Evolutionary conservation across 129 eudicot species (phyloP), one percentile per base, ranked within the genome.

Genomic region (Helichrysum umbraculigerum): DNA sequence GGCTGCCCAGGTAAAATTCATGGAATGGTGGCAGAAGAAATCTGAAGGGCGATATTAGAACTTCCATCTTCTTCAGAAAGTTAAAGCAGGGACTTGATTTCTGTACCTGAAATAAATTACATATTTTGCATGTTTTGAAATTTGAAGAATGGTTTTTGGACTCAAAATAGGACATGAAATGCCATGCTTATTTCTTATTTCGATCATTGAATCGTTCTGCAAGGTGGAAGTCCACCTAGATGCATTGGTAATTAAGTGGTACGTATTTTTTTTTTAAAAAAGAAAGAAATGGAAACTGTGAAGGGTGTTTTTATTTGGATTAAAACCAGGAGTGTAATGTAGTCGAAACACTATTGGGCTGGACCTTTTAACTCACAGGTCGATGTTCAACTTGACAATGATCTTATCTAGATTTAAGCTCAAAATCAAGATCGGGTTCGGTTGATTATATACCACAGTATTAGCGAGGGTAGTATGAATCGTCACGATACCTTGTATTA

Each of bases 11-110:
- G 84, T 81, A 22, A 92, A 92, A 83, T 92, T 90, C 81, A 50
- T 82, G 79, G 96, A 92, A 75, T 92, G 98, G 98, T 78, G 90
- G 93, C 83, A 92, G 82, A 90, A 79, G 62, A 87, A 88, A 77
- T 37, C 81, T 11, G 81, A 67, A 71, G 76, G 83, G 32, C 79
- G 71, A 1, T 81, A 56, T 65, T 85, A 75, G 68, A 71, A n/a
- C 22, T 9, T 34, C 14, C 14, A 4, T 70, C 29, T n/a, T n/a
- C 33, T 30, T 52, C 16, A 56, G 42, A 76, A 56, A 67, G 44
- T 67, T 54, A 12, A 56, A 57, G 15, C 59, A 29, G 35, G 62
- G 73, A 78, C 44, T 63, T n/a, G 72, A 57, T 63, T 64, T 79
- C 32, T 64, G 60, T 37, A 32, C 47, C 42, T 8, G 19, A 67